Evolutionary conservation across 108 stramenopile species (phyloP).

Genomic region (Phaeodactylum tricornutum): DNA sequence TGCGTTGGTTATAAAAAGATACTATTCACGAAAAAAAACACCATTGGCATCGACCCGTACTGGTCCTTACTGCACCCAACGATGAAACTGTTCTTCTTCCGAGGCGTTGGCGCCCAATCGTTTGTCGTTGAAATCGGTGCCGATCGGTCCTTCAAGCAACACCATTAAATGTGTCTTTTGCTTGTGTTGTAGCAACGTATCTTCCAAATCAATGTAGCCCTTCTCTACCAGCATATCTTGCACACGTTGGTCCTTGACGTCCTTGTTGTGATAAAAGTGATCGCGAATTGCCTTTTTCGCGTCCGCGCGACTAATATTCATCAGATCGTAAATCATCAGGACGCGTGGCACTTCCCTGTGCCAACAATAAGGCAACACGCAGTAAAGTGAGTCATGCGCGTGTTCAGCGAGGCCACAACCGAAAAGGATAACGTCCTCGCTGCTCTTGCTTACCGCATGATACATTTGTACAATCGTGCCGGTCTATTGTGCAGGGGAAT

Average conservation of each 20-base stretch:
- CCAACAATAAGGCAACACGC: neutral
- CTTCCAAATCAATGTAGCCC: slow-evolving; percentile 87
- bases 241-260: slow-evolving; percentile 72
- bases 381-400: neutral
- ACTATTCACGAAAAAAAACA: no score
- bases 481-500: slow-evolving; percentile 1
- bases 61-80: slow-evolving; percentile 1
- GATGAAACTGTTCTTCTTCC: slow-evolving; percentile 1
- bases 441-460: slow-evolving; percentile 1
- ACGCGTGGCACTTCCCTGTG: slow-evolving; percentile 81
- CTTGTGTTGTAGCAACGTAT: slow-evolving; percentile 86
- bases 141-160: slow-evolving; percentile 48
- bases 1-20: no score
- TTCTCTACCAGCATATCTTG: slow-evolving; percentile 77
- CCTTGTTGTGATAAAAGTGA: slow-evolving; percentile 55
- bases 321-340: slow-evolving; percentile 81
- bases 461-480: neutral
- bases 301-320: slow-evolving; percentile 56
- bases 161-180: slow-evolving; percentile 81
- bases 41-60: no score
- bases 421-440: no score
- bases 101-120: slow-evolving; percentile 1
- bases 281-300: slow-evolving; percentile 51
- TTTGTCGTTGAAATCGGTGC: no score
- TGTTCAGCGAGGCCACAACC: no score